These are phyloP conservation scores for Leccinum pachyderme DNA, from an alignment of 1,284 basidiomycete genomes.

Conservation along the genomic window DNA sequence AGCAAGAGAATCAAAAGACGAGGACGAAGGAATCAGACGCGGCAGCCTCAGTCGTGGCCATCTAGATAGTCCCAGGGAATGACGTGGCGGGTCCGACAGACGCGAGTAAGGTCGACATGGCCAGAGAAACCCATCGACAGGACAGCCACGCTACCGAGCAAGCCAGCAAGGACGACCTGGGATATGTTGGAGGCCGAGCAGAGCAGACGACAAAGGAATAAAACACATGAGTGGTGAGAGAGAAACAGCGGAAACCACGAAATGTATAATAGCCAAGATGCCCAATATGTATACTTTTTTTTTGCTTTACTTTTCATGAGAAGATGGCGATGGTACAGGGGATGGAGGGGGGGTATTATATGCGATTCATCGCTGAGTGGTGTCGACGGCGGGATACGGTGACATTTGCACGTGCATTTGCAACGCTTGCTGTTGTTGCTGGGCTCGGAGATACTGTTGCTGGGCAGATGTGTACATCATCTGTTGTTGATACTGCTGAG, in stretches of 20 bases:
- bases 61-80: constrained; percentile 15
- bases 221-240: constrained; percentile 11
- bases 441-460: constrained; percentile 35
- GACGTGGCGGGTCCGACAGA: constrained; percentile 12
- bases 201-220: constrained; percentile 12
- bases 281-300: constrained; percentile 39
- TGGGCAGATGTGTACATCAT: constrained; percentile 35
- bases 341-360: constrained; percentile 14
- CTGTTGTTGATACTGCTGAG: constrained; percentile 39
- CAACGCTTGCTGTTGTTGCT: constrained; percentile 30
- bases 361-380: constrained; percentile 19
- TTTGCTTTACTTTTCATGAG: constrained; percentile 23
- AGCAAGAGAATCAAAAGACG: background rate
- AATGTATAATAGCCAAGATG: constrained; percentile 26
- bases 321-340: background rate
- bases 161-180: constrained; percentile 24
- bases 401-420: constrained; percentile 33
- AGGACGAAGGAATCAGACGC: background rate
- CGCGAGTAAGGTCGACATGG: constrained; percentile 7
- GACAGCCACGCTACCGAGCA: constrained; percentile 10
- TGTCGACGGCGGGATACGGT: constrained; percentile 21
- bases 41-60: constrained; percentile 6
- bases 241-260: constrained; percentile 4
- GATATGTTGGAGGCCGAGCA: constrained; percentile 36
- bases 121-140: background rate